A percentile compares a stretch with the other conserved stretches of the same genome.
Conservation (phyloP, 495 filamentous ascomycete genomes). For the Chaetomium cochliodes region DNA sequence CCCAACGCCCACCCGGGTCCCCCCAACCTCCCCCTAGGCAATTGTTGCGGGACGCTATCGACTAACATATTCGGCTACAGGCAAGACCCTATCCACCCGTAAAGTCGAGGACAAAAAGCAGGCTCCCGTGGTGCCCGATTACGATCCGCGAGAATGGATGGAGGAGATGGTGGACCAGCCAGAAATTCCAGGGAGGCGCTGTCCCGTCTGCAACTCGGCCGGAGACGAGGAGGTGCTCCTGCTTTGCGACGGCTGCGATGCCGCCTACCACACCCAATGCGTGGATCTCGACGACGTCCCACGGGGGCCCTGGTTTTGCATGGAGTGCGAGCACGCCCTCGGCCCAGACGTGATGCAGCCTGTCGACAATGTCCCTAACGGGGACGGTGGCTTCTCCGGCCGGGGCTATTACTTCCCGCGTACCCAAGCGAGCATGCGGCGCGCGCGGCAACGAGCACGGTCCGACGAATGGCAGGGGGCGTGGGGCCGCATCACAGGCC, state of each 20-base stretch:
- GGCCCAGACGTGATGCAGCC: conserved; percentile 47
- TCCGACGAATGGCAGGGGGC: conserved; percentile 56
- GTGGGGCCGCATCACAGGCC: conserved; percentile 52
- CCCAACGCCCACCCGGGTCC: not conserved
- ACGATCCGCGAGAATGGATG: conserved; percentile 75
- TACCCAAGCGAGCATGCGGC: conserved; percentile 50
- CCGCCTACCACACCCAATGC: conserved; percentile 81
- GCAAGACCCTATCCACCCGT: conserved; percentile 65
- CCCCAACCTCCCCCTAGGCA: conserved; percentile 4
- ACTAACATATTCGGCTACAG: conserved; percentile 25
- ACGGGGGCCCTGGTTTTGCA: conserved; percentile 77
- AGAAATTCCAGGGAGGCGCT: conserved; percentile 61
- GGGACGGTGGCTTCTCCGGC: not conserved
- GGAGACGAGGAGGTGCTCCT: conserved; percentile 79
- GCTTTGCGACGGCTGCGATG: conserved; percentile 84
- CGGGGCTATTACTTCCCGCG: conserved; percentile 44
- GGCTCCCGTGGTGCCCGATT: conserved; percentile 60
- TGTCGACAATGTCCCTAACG: not conserved
- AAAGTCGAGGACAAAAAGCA: conserved; percentile 85
- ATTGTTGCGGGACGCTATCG: conserved; percentile 9
- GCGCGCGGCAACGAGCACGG: conserved; percentile 46
- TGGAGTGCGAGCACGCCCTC: conserved; percentile 59
- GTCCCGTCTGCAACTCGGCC: conserved; percentile 72
- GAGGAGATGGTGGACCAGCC: conserved; percentile 72
- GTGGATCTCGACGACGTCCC: conserved; percentile 75